Percentiles rank a stretch among this genome's conserved stretches.
phyloP scores from a whole-genome alignment of 208 protist species.

The Blastocrithidia nonstop region DNA sequence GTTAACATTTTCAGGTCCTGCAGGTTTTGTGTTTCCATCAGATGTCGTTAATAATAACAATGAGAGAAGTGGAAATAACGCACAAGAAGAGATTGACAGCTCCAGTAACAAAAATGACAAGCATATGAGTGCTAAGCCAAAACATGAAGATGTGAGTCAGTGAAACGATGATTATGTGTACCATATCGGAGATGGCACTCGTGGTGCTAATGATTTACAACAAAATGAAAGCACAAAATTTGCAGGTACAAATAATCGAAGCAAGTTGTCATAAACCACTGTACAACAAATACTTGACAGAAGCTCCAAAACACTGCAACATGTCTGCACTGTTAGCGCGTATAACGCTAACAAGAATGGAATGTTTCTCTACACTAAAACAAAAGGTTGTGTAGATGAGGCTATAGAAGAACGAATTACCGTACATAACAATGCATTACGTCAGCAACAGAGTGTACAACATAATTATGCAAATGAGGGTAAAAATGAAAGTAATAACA shows the following conservation, averaged over 20 bases:
- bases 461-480: too few species aligned
- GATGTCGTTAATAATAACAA: too few species aligned
- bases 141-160: too few species aligned
- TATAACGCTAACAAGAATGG: constrained; percentile 25
- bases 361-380: constrained; percentile 53
- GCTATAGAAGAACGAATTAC: constrained; percentile 26
- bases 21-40: constrained; percentile 10
- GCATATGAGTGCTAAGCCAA: too few species aligned
- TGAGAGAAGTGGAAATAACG: background rate
- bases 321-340: constrained; percentile 33
- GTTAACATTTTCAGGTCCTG: constrained; percentile 21
- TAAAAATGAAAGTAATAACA: too few species aligned
- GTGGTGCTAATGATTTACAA: too few species aligned
- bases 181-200: constrained; percentile 11
- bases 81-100: background rate
- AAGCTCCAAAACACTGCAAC: constrained; percentile 17
- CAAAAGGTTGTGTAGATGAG: constrained; percentile 45
- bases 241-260: too few species aligned
- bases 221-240: too few species aligned
- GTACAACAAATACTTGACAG: background rate
- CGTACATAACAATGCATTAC: constrained; percentile 7
- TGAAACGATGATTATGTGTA: constrained; percentile 9
- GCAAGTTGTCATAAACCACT: too few species aligned
- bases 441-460: too few species aligned
- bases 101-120: background rate